Conservation (phyloP, 768 basidiomycete genomes). For the Lentinula edodes region DNA sequence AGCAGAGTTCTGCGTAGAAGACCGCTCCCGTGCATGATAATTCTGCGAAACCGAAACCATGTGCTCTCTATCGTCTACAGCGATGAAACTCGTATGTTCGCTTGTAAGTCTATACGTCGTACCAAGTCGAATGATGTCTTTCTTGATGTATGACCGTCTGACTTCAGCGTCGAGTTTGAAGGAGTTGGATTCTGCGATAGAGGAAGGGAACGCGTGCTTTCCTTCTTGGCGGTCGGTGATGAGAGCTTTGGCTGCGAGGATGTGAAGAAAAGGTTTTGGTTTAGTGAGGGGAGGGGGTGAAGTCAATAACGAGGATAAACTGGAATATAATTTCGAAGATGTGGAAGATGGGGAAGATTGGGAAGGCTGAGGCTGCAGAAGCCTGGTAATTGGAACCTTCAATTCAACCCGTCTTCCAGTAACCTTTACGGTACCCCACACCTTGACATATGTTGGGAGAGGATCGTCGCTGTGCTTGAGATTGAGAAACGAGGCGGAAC, state of each 20-base stretch:
- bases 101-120: slow-evolving; percentile 3
- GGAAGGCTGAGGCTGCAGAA: neutral
- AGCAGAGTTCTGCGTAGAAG: too few species aligned
- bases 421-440: neutral
- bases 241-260: slow-evolving; percentile 4
- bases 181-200: neutral
- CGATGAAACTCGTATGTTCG: slow-evolving; percentile 4
- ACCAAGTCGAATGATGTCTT: slow-evolving; percentile 2
- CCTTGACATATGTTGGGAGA: neutral
- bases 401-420: neutral
- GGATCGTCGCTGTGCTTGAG: neutral
- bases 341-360: too few species aligned
- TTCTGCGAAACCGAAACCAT: too few species aligned
- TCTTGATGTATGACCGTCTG: neutral
- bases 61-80: neutral
- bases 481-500: too few species aligned
- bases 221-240: slow-evolving; percentile 2
- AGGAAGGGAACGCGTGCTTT: neutral
- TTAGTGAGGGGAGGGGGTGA: too few species aligned
- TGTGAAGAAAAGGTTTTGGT: neutral
- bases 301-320: too few species aligned
- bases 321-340: too few species aligned
- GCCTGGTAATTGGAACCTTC: neutral
- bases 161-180: too few species aligned
- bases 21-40: too few species aligned